Evolutionary conservation across 805 yeast genomes (phyloP).

Genomic region (Barnettozyma californica): DNA sequence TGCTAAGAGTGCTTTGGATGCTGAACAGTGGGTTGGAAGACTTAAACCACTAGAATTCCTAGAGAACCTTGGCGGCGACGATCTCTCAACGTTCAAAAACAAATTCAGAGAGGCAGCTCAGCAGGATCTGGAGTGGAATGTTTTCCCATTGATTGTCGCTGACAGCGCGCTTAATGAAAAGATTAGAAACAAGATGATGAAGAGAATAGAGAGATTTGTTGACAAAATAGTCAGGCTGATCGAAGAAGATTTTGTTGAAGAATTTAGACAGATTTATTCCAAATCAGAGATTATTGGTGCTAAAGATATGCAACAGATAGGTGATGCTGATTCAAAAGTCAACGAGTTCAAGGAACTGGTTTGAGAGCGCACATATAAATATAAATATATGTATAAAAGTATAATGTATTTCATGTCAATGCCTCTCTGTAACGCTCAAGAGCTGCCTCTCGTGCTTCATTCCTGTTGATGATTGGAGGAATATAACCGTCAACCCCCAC

Average conservation of each 20-base stretch:
- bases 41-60: slow-evolving; percentile 4
- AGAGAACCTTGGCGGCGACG: neutral
- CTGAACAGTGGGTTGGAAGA: slow-evolving; percentile 4
- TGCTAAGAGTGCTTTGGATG: neutral
- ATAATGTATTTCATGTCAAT: slow-evolving; percentile 9
- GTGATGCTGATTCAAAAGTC: slow-evolving; percentile 10
- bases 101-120: neutral
- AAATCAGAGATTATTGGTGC: neutral
- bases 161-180: neutral
- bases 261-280: neutral
- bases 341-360: slow-evolving; percentile 11
- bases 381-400: neutral
- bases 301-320: slow-evolving; percentile 3
- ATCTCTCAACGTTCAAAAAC: neutral
- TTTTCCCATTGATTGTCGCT: neutral
- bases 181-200: neutral
- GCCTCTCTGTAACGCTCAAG: slow-evolving; percentile 37
- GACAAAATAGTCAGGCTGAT: neutral
- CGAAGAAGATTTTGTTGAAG: neutral
- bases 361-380: neutral
- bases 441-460: slow-evolving; percentile 36
- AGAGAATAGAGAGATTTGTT: neutral
- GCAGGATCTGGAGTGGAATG: slow-evolving; percentile 4
- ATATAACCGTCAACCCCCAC: slow-evolving; percentile 35
- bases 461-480: slow-evolving; percentile 40